Evolutionary conservation across 768 basidiomycete genomes (phyloP).

Genomic region (Mycena haematopus): DNA sequence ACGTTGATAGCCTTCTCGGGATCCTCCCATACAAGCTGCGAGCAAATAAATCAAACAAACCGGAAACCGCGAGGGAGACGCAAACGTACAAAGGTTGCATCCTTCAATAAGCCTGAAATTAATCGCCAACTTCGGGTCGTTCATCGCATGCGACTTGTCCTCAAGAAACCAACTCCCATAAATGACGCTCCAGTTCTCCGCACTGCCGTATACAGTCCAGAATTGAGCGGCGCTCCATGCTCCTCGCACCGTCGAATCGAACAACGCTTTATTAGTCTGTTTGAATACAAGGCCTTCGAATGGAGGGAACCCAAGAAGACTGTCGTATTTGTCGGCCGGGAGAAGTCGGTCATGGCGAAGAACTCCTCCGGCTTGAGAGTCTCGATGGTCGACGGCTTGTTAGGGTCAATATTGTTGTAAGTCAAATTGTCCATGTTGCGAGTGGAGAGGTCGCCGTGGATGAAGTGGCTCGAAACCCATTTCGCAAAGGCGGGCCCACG

Average conservation of each 20-base stretch:
- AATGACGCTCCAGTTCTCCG: constrained; percentile 23
- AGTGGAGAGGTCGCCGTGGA: constrained; percentile 28
- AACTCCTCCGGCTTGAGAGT: constrained; percentile 17
- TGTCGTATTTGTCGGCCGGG: constrained; percentile 28
- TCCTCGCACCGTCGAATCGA: constrained; percentile 16
- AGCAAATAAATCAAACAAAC: background rate
- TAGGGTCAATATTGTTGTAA: constrained; percentile 10
- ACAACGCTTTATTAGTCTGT: constrained; percentile 24
- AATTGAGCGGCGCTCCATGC: constrained; percentile 20
- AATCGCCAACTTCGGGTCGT: constrained; percentile 22
- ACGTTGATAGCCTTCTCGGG: constrained; percentile 23
- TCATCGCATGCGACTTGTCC: constrained; percentile 18
- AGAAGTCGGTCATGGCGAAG: constrained; percentile 12
- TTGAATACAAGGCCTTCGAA: constrained; percentile 2
- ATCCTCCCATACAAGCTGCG: constrained; percentile 32
- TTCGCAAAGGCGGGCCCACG: constrained; percentile 30
- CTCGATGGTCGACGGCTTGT: constrained; percentile 13
- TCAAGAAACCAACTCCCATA: constrained; percentile 31
- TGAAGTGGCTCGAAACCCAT: constrained; percentile 34
- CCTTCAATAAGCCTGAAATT: constrained; percentile 24
- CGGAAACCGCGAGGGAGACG: background rate
- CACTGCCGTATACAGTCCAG: constrained; percentile 25
- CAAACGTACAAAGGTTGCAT: constrained; percentile 33
- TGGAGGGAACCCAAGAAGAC: constrained; percentile 3
- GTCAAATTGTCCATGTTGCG: constrained; percentile 18